Percentiles rank a stretch among this genome's conserved stretches.
Conservation (phyloP, 78 protist genomes). For the Dictyostelium citrinum region DNA sequence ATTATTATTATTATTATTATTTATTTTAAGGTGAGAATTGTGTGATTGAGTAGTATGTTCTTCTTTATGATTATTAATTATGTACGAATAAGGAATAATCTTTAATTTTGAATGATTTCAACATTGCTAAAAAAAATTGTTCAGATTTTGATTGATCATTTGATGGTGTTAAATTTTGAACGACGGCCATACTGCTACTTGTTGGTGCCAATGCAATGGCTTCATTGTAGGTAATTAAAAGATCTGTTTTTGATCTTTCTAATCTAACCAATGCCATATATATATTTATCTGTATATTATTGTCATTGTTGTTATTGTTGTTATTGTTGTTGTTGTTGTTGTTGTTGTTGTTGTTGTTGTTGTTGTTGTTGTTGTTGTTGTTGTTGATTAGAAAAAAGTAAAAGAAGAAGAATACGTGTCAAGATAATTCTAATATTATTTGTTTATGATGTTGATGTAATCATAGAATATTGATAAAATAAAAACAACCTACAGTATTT, state of each 20-base stretch:
- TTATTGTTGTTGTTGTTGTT: not conserved
- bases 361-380: not conserved
- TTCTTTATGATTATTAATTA: not conserved
- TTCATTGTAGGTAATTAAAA: slow-evolving; percentile 43
- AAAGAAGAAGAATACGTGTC: not conserved
- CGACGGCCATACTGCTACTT: slow-evolving; percentile 39
- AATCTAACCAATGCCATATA: slow-evolving; percentile 64
- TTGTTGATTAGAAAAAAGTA: not conserved
- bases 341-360: not conserved
- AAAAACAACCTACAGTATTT: slow-evolving; percentile 39
- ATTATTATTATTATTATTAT: not conserved
- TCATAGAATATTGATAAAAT: no score
- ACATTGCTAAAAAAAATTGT: not conserved
- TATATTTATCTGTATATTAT: slow-evolving; percentile 20
- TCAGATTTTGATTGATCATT: not conserved
- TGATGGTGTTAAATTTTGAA: not conserved
- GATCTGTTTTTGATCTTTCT: slow-evolving; percentile 38
- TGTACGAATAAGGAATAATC: slow-evolving; percentile 55
- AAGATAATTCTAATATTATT: not conserved
- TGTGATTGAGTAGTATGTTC: not conserved
- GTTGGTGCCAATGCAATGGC: not conserved
- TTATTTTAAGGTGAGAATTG: not conserved
- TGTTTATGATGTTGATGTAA: not conserved
- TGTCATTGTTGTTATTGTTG: not conserved
- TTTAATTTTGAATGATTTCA: slow-evolving; percentile 24